Percentiles rank a stretch among this genome's conserved stretches.
Conservation (phyloP, 768 basidiomycete species). For the Kwoniella sp. region DNA sequence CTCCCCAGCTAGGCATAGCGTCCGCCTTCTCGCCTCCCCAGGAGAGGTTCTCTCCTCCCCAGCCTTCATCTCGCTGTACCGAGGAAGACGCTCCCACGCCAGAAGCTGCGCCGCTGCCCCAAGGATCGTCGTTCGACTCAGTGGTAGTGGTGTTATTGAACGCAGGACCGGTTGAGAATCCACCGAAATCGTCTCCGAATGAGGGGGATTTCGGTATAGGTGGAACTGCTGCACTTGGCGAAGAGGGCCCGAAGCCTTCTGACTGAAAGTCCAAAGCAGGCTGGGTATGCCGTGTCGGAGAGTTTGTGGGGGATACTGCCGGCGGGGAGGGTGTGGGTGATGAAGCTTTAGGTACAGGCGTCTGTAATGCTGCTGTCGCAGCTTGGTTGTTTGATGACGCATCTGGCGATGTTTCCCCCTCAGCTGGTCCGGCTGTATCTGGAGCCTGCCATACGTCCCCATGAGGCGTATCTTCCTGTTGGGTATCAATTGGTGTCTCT, state of each 20-base stretch:
- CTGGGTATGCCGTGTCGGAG: background rate
- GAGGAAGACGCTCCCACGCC: background rate
- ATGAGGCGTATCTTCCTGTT: too few species aligned
- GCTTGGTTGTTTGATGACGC: background rate
- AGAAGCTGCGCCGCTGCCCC: background rate
- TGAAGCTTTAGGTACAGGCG: background rate
- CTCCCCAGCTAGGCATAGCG: constrained; percentile 8
- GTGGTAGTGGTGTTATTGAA: constrained; percentile 8
- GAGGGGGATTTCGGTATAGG: constrained; percentile 36
- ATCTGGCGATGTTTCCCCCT: background rate
- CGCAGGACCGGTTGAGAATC: constrained; percentile 25
- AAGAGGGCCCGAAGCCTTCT: background rate
- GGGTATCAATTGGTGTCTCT: background rate
- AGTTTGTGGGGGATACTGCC: background rate
- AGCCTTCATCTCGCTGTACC: constrained; percentile 5
- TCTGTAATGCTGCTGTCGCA: background rate
- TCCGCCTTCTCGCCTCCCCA: constrained; percentile 15
- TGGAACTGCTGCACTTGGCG: background rate
- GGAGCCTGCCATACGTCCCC: background rate
- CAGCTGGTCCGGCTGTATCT: background rate
- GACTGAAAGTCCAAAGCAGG: background rate
- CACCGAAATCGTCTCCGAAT: constrained; percentile 40
- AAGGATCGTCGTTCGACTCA: constrained; percentile 11
- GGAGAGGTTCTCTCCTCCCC: constrained; percentile 10
- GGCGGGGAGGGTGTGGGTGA: background rate